Percentiles rank a stretch among this genome's conserved stretches.
Evolutionary conservation across 768 basidiomycete genomes (phyloP).

Genomic region (Chalciporus piperatus): DNA sequence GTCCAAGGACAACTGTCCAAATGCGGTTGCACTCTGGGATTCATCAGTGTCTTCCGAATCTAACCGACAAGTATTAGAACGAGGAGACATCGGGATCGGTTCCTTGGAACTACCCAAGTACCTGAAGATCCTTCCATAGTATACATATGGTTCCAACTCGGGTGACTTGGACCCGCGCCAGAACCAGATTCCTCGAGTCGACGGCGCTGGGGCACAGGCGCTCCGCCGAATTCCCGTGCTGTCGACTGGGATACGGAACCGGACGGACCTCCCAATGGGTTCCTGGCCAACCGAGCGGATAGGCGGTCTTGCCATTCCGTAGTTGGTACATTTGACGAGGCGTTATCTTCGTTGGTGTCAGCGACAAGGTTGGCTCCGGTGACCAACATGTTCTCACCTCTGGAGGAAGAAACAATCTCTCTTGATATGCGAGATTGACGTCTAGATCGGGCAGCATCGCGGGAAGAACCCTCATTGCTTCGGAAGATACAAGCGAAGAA

Average conservation of each 20-base stretch:
- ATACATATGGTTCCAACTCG: conserved; percentile 62
- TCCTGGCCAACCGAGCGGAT: conserved; percentile 49
- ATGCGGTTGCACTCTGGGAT: conserved; percentile 47
- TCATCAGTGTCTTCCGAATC: conserved; percentile 38
- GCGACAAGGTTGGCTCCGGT: conserved; percentile 1
- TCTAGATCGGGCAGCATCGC: conserved; percentile 59
- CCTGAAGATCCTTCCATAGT: conserved; percentile 47
- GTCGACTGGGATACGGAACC: conserved; percentile 14
- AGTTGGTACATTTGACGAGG: conserved; percentile 61
- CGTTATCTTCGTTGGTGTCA: conserved; percentile 42
- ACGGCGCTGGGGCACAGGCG: conserved; percentile 45
- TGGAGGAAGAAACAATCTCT: conserved; percentile 74
- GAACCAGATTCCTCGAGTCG: conserved; percentile 35
- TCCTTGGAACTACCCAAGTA: conserved; percentile 3
- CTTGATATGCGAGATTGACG: conserved; percentile 75
- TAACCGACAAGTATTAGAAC: conserved; percentile 23
- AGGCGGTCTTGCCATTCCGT: conserved; percentile 79
- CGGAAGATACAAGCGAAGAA: conserved; percentile 73
- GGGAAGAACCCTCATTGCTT: conserved; percentile 48
- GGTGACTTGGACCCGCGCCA: conserved; percentile 18
- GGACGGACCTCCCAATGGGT: conserved; percentile 9
- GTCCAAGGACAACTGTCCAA: conserved; percentile 72
- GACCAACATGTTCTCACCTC: conserved; percentile 37
- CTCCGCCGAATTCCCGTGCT: conserved; percentile 28
- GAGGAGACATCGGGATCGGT: not conserved